Conservation (phyloP, 306 rosid species). For the Trifolium fragiferum region DNA sequence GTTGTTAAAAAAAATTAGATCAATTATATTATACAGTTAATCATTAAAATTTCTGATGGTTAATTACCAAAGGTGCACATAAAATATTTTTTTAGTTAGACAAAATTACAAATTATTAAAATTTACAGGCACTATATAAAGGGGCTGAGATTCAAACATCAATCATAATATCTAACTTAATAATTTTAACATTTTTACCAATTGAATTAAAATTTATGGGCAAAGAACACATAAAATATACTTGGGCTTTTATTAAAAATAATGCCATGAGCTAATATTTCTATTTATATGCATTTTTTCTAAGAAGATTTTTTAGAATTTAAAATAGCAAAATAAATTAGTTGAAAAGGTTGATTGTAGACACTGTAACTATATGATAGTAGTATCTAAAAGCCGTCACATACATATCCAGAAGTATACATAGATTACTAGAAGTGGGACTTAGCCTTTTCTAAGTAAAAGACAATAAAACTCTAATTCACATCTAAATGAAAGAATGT, state of each 20-base stretch:
- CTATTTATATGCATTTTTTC: neutral
- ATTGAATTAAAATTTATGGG: no score
- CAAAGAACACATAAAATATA: neutral
- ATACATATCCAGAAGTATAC: constrained; percentile 19
- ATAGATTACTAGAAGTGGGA: constrained; percentile 34
- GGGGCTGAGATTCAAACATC: no score
- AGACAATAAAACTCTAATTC: constrained; percentile 38
- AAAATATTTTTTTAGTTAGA: neutral
- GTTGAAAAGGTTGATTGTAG: neutral
- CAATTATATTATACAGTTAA: neutral
- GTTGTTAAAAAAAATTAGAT: neutral
- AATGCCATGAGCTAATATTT: neutral
- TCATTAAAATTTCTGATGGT: neutral
- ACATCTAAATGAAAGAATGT: constrained; percentile 17
- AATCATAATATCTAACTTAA: no score
- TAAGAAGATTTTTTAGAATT: neutral
- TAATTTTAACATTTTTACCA: no score
- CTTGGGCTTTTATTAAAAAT: neutral
- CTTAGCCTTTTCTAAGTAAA: constrained; percentile 38
- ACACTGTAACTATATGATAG: constrained; percentile 21
- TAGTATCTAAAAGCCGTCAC: constrained; percentile 30
- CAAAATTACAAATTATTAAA: no score
- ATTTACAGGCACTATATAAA: no score
- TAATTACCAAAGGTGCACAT: neutral
- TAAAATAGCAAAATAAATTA: neutral